phyloP scores from a whole-genome alignment of 2,329 filamentous ascomycete species.

The Mycosphaerella arachidis region DNA sequence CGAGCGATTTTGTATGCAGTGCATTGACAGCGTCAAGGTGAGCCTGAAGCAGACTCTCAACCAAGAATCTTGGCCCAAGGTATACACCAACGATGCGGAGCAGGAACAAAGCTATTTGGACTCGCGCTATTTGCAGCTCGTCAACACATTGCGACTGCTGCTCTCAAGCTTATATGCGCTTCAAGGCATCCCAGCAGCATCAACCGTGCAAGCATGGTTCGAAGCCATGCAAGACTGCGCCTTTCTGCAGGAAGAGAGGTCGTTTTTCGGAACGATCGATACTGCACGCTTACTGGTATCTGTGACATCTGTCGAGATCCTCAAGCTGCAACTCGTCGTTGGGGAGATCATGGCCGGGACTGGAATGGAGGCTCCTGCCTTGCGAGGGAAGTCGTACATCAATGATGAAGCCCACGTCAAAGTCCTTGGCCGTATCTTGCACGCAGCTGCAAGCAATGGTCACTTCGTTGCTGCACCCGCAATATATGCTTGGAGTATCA shows the following conservation, averaged over 20 bases:
- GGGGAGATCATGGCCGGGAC: constrained; percentile 43
- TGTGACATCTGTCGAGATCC: constrained; percentile 65
- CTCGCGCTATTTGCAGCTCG: constrained; percentile 63
- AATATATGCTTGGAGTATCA: constrained; percentile 74
- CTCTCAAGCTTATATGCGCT: constrained; percentile 48
- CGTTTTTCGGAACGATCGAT: constrained; percentile 28
- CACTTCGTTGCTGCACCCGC: constrained; percentile 65
- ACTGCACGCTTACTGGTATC: constrained; percentile 63
- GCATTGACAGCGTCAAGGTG: constrained; percentile 18
- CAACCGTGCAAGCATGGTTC: constrained; percentile 67
- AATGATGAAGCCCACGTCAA: constrained; percentile 65
- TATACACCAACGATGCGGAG: constrained; percentile 18
- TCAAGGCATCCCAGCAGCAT: constrained; percentile 24
- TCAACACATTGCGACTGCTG: constrained; percentile 54
- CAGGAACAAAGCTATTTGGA: constrained; percentile 55
- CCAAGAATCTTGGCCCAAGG: constrained; percentile 29
- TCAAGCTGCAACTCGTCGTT: constrained; percentile 63
- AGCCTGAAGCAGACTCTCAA: constrained; percentile 26
- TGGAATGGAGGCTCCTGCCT: constrained; percentile 8
- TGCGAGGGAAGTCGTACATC: constrained; percentile 51
- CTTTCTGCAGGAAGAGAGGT: constrained; percentile 61
- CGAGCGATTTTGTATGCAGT: constrained; percentile 18
- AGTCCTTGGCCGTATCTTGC: constrained; percentile 67
- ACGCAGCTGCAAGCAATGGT: constrained; percentile 53
- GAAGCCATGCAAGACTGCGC: constrained; percentile 61